Conservation (phyloP, 192 early-diverging fungal genomes). For the Gonapodya prolifera region DNA sequence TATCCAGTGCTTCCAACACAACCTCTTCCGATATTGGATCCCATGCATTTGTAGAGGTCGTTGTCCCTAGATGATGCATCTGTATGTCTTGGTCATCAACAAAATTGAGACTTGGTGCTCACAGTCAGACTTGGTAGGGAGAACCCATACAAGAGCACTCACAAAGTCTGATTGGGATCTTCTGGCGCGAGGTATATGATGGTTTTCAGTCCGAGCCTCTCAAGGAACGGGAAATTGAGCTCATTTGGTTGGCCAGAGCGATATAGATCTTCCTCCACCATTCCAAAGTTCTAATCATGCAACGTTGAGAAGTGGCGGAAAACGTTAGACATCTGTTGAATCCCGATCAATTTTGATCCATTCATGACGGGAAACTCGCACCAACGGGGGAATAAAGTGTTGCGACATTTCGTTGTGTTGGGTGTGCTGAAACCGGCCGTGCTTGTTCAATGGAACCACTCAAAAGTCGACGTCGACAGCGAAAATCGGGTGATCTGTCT, state of each 20-base stretch:
- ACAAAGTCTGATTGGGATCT: constrained; percentile 91
- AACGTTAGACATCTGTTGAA: neutral
- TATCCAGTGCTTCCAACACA: constrained; percentile 75
- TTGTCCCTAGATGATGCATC: constrained; percentile 79
- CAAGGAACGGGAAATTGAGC: constrained; percentile 97
- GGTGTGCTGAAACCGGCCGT: no score
- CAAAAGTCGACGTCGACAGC: no score
- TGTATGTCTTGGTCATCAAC: constrained; percentile 97
- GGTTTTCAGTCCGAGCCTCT: constrained; percentile 85
- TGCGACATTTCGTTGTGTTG: constrained; percentile 25
- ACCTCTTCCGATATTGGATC: constrained; percentile 98
- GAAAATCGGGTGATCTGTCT: no score
- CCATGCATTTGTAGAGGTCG: constrained; percentile 77
- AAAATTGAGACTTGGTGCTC: constrained; percentile 62
- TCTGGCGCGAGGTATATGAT: constrained; percentile 94
- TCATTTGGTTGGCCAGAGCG: constrained; percentile 97
- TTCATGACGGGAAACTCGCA: constrained; percentile 16
- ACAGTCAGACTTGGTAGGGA: neutral
- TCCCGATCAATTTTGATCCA: neutral
- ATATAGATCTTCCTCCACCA: constrained; percentile 95
- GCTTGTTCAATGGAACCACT: no score
- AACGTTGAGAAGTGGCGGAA: neutral
- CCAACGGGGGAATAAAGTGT: constrained; percentile 65
- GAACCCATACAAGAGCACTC: no score
- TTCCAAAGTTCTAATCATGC: constrained; percentile 74